phyloP scores from a whole-genome alignment of 2,329 filamentous ascomycete species.

The Didymella sp. region DNA sequence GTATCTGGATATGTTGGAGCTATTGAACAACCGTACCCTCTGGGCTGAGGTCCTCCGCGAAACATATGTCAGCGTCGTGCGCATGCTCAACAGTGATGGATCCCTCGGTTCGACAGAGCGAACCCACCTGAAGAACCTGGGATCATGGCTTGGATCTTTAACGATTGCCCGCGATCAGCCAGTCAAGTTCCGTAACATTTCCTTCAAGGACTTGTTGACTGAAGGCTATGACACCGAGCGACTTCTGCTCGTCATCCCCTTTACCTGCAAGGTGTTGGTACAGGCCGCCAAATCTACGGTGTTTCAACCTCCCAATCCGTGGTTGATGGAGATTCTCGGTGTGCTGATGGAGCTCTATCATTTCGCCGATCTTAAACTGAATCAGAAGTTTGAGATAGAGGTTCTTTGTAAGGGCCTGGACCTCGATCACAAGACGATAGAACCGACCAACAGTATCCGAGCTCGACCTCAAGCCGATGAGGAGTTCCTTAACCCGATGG shows the following conservation, averaged over 20 bases:
- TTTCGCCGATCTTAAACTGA: slow-evolving; percentile 90
- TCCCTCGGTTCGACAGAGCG: slow-evolving; percentile 87
- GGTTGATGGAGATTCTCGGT: slow-evolving; percentile 95
- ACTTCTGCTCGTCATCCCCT: slow-evolving; percentile 90
- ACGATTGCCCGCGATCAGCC: slow-evolving; percentile 94
- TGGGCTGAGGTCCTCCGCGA: slow-evolving; percentile 92
- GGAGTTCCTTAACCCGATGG: slow-evolving; percentile 60
- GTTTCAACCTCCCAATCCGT: slow-evolving; percentile 94
- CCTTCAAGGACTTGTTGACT: slow-evolving; percentile 92
- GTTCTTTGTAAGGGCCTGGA: slow-evolving; percentile 92
- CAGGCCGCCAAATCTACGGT: slow-evolving; percentile 85
- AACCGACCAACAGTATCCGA: slow-evolving; percentile 84
- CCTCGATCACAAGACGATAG: slow-evolving; percentile 90
- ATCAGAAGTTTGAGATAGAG: slow-evolving; percentile 98
- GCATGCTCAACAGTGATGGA: slow-evolving; percentile 87
- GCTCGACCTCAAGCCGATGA: slow-evolving; percentile 73
- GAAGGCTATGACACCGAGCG: slow-evolving; percentile 94
- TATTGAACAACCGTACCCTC: slow-evolving; percentile 78
- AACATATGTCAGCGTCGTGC: slow-evolving; percentile 85
- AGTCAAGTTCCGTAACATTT: slow-evolving; percentile 95
- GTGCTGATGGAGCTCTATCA: slow-evolving; percentile 93
- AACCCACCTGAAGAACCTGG: slow-evolving; percentile 89
- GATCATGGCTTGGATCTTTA: slow-evolving; percentile 89
- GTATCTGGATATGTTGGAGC: slow-evolving; percentile 86
- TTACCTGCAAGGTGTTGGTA: slow-evolving; percentile 93